Base-by-base conservation (phyloP, 1,284 basidiomycete genomes). In the Amylostereum areolatum region DNA sequence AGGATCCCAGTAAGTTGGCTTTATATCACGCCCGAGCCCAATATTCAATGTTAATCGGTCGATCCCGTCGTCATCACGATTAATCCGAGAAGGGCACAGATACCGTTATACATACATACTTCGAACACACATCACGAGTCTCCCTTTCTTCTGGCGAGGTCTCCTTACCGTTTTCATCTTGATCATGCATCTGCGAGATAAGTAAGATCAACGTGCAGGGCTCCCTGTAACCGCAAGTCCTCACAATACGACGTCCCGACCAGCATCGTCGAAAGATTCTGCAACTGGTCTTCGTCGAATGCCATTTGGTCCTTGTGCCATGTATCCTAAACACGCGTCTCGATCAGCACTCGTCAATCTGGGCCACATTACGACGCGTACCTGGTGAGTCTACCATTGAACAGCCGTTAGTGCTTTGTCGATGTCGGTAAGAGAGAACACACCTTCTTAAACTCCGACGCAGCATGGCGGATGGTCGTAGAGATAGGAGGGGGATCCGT, bases 401-500 rank as follows among this genome's bases (percentile, higher is more conserved):
- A 54, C 32, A 40, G 29, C 44, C 48, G 42, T 3, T 49, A 51
- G 12, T 44, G 46, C 18, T 18, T 18, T 58, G 30, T 52, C 41
- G 37, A 46, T 45, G 27, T 46, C 37, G 32, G 45, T 56, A 45
- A 59, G 53, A 59, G 52, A 48, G 43, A 53, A 60, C 74, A 31
- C 54, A 85, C 86, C 80, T 90, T 87, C 68, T 91, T 91, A 65
- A 92, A 92, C 62, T 92, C 89, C 37, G 89, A 90, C 45, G 92
- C 92, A 66, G 85, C 90, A 59, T 86, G 85, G 46, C 91, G 80
- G 60, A 96, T 93, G 5, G 93, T 92, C 3, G 89, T 92, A 27
- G 89, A 90, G 60, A 98, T 91, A 24, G 95, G 95, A 42, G 87
- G 85, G 25, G 95, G 94, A 63, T 95, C 92, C 4, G 92, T 89